A percentile compares a stretch with the other conserved stretches of the same genome.
These are phyloP conservation scores for Venturia nashicola DNA, from an alignment of 2,329 filamentous ascomycete species.

Conservation along the genomic window DNA sequence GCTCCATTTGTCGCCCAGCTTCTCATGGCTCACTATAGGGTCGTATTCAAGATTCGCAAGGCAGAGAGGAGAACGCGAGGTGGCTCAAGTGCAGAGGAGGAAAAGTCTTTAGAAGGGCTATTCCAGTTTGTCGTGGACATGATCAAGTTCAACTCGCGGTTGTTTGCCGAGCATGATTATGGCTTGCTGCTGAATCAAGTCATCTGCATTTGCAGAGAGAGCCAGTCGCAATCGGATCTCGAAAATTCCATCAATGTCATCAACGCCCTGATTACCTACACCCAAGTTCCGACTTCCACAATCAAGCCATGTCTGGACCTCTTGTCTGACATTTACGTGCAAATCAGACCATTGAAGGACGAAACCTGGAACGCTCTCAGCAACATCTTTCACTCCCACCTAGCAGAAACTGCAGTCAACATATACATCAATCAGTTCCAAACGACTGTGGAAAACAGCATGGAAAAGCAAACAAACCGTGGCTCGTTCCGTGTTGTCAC, in stretches of 20 bases:
- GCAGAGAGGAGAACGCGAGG: slow-evolving; percentile 17
- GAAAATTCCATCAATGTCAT: slow-evolving; percentile 55
- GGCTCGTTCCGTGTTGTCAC: slow-evolving; percentile 48
- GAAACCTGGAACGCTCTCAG: slow-evolving; percentile 58
- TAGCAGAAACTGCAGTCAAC: slow-evolving; percentile 56
- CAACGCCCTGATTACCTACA: slow-evolving; percentile 60
- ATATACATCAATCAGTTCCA: slow-evolving; percentile 46
- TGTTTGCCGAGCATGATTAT: slow-evolving; percentile 50
- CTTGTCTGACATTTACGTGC: slow-evolving; percentile 58
- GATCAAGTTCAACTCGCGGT: slow-evolving; percentile 64
- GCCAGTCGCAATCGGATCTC: slow-evolving; percentile 52
- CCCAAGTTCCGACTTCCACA: slow-evolving; percentile 50
- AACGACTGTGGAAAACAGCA: slow-evolving; percentile 30
- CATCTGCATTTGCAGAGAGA: slow-evolving; percentile 56
- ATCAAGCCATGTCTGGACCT: slow-evolving; percentile 57
- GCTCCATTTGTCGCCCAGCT: slow-evolving; percentile 21
- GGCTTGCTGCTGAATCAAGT: slow-evolving; percentile 49
- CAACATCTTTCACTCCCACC: slow-evolving; percentile 61
- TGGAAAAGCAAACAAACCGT: slow-evolving; percentile 30
- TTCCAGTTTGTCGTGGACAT: slow-evolving; percentile 56
- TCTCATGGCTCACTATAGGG: slow-evolving; percentile 22
- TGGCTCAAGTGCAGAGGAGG: slow-evolving; percentile 16
- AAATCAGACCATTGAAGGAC: slow-evolving; percentile 48
- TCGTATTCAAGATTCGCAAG: slow-evolving; percentile 19
- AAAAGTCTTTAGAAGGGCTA: slow-evolving; percentile 39